Evolutionary conservation across 768 basidiomycete species (phyloP).

Genomic region (Boletus pseudopeckii): DNA sequence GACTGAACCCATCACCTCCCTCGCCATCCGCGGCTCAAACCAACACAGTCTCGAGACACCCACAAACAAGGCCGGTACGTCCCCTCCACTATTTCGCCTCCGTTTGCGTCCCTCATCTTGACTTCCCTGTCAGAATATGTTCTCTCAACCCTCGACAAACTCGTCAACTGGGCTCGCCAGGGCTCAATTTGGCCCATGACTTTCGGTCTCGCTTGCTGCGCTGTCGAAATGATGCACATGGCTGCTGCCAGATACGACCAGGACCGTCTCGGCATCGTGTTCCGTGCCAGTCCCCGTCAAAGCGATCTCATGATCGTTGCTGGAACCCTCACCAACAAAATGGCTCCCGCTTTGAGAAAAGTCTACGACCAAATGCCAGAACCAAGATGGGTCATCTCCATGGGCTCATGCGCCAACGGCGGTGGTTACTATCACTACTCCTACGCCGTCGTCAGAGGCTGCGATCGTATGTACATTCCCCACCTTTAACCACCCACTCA

Average conservation of each 20-base stretch:
- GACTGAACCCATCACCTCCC: conserved; percentile 57
- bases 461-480: conserved; percentile 70
- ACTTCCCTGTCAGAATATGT: conserved; percentile 73
- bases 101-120: background rate
- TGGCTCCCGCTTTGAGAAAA: conserved; percentile 96
- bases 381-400: conserved; percentile 99
- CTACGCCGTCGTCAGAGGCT: conserved; percentile 97
- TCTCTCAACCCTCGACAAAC: conserved; percentile 91
- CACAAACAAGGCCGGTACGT: conserved; percentile 81
- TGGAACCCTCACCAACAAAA: conserved; percentile 98
- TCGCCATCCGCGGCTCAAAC: conserved; percentile 78
- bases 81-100: background rate
- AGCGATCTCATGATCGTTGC: conserved; percentile 99
- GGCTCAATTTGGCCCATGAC: conserved; percentile 99
- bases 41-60: conserved; percentile 86
- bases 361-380: conserved; percentile 99
- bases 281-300: conserved; percentile 98
- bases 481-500: conserved; percentile 9
- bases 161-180: conserved; percentile 96
- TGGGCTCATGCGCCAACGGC: conserved; percentile 99
- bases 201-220: conserved; percentile 96
- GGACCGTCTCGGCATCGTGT: conserved; percentile 94
- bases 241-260: conserved; percentile 98
- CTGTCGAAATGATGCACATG: conserved; percentile 99
- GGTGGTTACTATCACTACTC: conserved; percentile 98